Percentiles rank a stretch among this genome's conserved stretches.
Conservation (phyloP, 1,284 basidiomycete genomes). For the Trametes sp. region DNA sequence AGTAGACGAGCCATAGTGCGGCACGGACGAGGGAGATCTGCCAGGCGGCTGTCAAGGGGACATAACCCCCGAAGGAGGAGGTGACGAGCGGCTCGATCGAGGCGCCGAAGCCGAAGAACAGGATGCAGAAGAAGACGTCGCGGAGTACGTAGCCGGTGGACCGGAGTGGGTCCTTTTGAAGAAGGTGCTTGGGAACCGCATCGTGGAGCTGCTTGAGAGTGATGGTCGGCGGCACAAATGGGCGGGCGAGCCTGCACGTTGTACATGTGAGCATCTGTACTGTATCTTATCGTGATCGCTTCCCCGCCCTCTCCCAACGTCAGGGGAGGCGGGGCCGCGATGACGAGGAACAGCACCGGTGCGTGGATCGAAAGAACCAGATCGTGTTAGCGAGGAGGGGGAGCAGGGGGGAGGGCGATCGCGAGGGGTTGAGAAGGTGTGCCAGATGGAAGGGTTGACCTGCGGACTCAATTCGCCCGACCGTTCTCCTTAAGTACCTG, state of each 20-base stretch:
- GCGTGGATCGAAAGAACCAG: slow-evolving; percentile 20
- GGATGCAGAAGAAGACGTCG: slow-evolving; percentile 49
- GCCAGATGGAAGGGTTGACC: slow-evolving; percentile 17
- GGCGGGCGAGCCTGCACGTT: slow-evolving; percentile 37
- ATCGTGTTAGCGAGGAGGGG: slow-evolving; percentile 25
- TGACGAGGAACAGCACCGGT: neutral
- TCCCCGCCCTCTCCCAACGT: neutral
- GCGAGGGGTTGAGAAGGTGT: slow-evolving; percentile 25
- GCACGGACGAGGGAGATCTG: slow-evolving; percentile 35
- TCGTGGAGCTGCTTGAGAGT: slow-evolving; percentile 55
- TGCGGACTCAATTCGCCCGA: slow-evolving; percentile 11
- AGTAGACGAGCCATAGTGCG: slow-evolving; percentile 51
- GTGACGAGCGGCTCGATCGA: slow-evolving; percentile 45
- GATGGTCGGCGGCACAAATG: slow-evolving; percentile 52
- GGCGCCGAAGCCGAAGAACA: slow-evolving; percentile 49
- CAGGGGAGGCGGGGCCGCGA: neutral
- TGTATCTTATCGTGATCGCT: neutral
- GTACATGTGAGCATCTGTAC: slow-evolving; percentile 4
- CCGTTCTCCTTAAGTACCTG: slow-evolving; percentile 25
- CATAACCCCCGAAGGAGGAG: slow-evolving; percentile 32
- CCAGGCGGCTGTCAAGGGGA: slow-evolving; percentile 33
- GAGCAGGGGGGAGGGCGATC: slow-evolving; percentile 20
- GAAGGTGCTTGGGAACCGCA: slow-evolving; percentile 57
- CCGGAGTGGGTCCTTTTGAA: slow-evolving; percentile 52
- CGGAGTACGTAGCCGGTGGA: slow-evolving; percentile 49